A percentile compares a stretch with the other conserved stretches of the same genome.
Conservation (phyloP, 495 filamentous ascomycete genomes). For the Aspergillus ostianus region DNA sequence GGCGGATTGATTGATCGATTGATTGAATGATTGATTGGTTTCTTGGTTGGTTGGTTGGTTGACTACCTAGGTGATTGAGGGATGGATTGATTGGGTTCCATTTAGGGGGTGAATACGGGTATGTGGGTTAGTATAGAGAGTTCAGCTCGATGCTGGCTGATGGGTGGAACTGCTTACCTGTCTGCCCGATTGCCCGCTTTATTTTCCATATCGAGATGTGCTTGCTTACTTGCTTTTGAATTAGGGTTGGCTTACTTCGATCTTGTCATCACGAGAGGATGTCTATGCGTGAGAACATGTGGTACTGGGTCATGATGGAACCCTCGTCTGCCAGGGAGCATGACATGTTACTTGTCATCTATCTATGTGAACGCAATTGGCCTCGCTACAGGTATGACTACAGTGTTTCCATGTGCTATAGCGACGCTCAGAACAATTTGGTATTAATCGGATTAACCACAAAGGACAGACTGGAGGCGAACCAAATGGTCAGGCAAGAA, state of each 20-base stretch:
- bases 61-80: no score
- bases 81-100: not conserved
- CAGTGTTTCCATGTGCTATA: not conserved
- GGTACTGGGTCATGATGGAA: not conserved
- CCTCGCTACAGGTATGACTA: not conserved
- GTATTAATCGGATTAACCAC: not conserved
- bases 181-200: not conserved
- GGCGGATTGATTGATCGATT: constrained; percentile 9
- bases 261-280: no score
- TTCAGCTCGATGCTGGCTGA: no score
- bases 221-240: no score
- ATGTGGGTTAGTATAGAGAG: no score
- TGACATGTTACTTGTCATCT: not conserved
- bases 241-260: no score
- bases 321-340: not conserved
- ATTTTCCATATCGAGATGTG: no score
- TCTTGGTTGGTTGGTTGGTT: no score
- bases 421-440: not conserved
- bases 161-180: not conserved
- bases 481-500: not conserved
- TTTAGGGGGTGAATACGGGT: no score
- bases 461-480: not conserved
- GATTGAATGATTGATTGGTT: not conserved
- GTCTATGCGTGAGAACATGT: no score
- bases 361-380: not conserved